phyloP scores from a whole-genome alignment of 306 rosid species.

The Acacia melanoxylon region DNA sequence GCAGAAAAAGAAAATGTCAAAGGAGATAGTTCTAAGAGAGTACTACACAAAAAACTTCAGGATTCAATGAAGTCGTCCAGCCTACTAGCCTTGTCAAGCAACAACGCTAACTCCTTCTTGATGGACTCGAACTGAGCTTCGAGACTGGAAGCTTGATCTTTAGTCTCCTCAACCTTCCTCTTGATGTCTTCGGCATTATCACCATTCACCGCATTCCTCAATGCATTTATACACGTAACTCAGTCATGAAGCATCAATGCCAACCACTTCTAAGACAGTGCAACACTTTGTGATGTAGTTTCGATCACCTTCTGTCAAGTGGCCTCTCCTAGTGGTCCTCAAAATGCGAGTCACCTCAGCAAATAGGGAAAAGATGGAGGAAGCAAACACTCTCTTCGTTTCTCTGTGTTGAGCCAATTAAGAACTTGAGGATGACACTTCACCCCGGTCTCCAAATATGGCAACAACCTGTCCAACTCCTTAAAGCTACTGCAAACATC shows the following conservation, averaged over 20 bases:
- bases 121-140: too few relatives aligned
- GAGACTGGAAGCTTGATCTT: not conserved
- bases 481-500: not conserved
- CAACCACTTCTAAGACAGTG: not conserved
- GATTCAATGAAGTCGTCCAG: not conserved
- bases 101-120: too few relatives aligned
- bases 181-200: not conserved
- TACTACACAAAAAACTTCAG: not conserved
- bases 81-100: not conserved
- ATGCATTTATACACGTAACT: not conserved
- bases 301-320: not conserved
- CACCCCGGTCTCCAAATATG: not conserved
- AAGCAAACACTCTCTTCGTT: not conserved
- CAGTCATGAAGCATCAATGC: not conserved
- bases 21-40: not conserved
- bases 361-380: not conserved
- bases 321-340: not conserved
- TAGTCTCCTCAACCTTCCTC: not conserved
- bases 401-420: not conserved
- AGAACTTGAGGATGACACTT: not conserved
- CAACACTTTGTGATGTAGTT: not conserved
- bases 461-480: not conserved
- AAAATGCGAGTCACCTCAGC: not conserved
- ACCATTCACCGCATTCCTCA: not conserved
- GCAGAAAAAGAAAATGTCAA: not conserved